These are phyloP conservation scores for Ogataea salicorniae DNA, from an alignment of 805 yeast genomes.

Conservation along the genomic window DNA sequence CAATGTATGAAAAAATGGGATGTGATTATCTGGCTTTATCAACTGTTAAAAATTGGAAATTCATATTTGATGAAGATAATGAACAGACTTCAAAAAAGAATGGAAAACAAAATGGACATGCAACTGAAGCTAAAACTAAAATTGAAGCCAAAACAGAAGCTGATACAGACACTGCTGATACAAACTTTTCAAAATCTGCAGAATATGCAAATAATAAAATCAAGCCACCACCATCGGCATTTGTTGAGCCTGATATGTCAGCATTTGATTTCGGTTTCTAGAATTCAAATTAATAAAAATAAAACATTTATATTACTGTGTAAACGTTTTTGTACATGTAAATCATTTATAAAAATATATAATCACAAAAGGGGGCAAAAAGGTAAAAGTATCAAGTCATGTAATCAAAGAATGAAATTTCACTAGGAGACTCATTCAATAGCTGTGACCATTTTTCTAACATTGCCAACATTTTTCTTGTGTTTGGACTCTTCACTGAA, in stretches of 20 bases:
- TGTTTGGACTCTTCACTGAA: constrained; percentile 7
- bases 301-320: neutral
- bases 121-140: too few species aligned
- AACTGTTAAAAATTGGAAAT: constrained; percentile 64
- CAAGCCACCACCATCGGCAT: constrained; percentile 48
- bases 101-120: too few species aligned
- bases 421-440: constrained; percentile 15
- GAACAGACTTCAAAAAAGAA: too few species aligned
- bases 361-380: neutral
- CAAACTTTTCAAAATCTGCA: neutral
- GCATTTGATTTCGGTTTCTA: constrained; percentile 50
- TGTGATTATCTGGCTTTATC: constrained; percentile 73
- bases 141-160: too few species aligned
- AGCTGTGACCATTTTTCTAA: constrained; percentile 17
- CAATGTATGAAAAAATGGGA: constrained; percentile 81
- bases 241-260: constrained; percentile 74
- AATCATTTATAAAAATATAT: too few species aligned
- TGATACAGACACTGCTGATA: neutral
- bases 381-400: neutral
- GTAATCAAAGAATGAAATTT: constrained; percentile 19
- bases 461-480: constrained; percentile 11
- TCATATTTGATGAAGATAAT: constrained; percentile 22
- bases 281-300: too few species aligned
- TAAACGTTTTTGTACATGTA: neutral
- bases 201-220: constrained; percentile 17